Conservation (phyloP, 495 filamentous ascomycete species). For the Aspergillus affinis region DNA sequence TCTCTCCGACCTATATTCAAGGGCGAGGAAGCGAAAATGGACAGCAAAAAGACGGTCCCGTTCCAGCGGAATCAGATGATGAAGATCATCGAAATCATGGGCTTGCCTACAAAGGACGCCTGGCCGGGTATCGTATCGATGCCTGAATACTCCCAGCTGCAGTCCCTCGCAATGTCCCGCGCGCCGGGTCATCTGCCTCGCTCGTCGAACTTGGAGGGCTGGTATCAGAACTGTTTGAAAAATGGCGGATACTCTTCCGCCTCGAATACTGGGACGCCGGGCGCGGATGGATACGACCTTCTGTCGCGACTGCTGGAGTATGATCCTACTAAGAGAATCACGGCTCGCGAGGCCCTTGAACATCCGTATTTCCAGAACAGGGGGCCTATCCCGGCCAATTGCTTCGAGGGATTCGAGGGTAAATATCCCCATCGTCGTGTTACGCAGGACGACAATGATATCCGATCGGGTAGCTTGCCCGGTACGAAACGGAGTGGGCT, state of each 20-base stretch:
- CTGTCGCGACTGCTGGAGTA: slow-evolving; percentile 83
- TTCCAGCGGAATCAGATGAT: slow-evolving; percentile 99
- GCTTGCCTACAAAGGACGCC: slow-evolving; percentile 80
- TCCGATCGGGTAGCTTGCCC: slow-evolving; percentile 79
- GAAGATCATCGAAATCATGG: slow-evolving; percentile 95
- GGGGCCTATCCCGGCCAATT: slow-evolving; percentile 68
- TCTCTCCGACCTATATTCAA: slow-evolving; percentile 95
- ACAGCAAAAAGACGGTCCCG: slow-evolving; percentile 92
- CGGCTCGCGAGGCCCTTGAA: slow-evolving; percentile 78
- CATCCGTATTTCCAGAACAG: slow-evolving; percentile 81
- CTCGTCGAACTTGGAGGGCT: slow-evolving; percentile 57
- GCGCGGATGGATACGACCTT: slow-evolving; percentile 75
- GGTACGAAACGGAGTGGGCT: slow-evolving; percentile 90
- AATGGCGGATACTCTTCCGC: slow-evolving; percentile 56
- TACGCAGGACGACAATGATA: slow-evolving; percentile 92
- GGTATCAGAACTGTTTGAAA: slow-evolving; percentile 64
- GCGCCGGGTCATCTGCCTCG: slow-evolving; percentile 39
- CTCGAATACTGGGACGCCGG: slow-evolving; percentile 55
- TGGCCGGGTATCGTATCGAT: slow-evolving; percentile 82
- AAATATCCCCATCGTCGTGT: slow-evolving; percentile 91
- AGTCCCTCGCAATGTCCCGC: slow-evolving; percentile 57
- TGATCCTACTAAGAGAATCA: slow-evolving; percentile 85
- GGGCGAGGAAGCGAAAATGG: slow-evolving; percentile 98
- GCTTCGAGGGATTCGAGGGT: slow-evolving; percentile 83
- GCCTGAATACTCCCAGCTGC: slow-evolving; percentile 77